Conservation (phyloP, 352 stramenopile genomes). For the Phytophthora kernoviae region DNA sequence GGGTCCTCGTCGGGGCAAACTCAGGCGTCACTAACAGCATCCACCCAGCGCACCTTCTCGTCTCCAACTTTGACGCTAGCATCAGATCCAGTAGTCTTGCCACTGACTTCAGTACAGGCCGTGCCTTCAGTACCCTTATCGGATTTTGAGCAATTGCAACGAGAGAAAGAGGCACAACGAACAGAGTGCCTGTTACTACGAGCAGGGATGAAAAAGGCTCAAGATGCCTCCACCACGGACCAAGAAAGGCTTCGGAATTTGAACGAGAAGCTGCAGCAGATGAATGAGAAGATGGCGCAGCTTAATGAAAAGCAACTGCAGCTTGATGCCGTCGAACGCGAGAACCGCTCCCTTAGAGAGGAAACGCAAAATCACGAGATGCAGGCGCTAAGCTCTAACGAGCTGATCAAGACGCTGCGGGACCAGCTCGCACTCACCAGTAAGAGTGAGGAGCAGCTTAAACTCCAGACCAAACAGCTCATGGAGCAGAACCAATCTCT, state of each 20-base stretch:
- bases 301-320: conserved; percentile 43
- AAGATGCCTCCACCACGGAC: conserved; percentile 14
- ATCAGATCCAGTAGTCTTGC: conserved; percentile 5
- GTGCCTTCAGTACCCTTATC: conserved; percentile 6
- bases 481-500: conserved; percentile 75
- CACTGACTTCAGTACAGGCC: background rate
- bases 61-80: conserved; percentile 16
- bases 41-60: conserved; percentile 4
- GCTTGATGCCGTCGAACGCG: conserved; percentile 51
- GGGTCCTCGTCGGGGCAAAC: conserved; percentile 8
- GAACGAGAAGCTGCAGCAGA: conserved; percentile 41
- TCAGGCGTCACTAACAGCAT: conserved; percentile 10
- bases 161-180: conserved; percentile 33
- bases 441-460: conserved; percentile 72
- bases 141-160: conserved; percentile 45
- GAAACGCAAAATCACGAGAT: conserved; percentile 66
- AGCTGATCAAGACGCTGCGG: conserved; percentile 55
- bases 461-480: conserved; percentile 70
- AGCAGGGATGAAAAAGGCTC: conserved; percentile 24
- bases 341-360: conserved; percentile 64
- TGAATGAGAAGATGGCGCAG: conserved; percentile 38
- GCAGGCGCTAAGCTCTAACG: conserved; percentile 57
- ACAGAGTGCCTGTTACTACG: conserved; percentile 10
- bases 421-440: conserved; percentile 57
- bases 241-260: conserved; percentile 40